These are phyloP conservation scores for Colletotrichum lindemuthianum DNA, from an alignment of 2,329 filamentous ascomycete genomes.

Conservation along the genomic window DNA sequence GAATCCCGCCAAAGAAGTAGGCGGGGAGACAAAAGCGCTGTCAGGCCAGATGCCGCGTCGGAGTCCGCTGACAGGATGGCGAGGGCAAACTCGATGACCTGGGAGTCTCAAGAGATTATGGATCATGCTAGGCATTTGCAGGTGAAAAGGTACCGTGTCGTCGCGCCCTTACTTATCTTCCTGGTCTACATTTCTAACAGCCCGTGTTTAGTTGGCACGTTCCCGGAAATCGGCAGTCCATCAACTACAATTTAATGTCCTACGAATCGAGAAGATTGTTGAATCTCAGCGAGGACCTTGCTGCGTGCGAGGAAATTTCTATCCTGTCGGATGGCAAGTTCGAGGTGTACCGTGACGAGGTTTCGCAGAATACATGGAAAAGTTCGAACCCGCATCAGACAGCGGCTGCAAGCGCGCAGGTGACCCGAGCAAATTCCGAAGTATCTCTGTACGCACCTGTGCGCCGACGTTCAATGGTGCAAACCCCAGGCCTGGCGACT, in stretches of 20 bases:
- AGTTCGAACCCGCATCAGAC: conserved; percentile 46
- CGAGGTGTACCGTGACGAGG: conserved; percentile 41
- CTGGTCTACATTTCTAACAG: conserved; percentile 12
- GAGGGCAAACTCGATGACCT: conserved; percentile 37
- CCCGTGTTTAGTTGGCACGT: conserved; percentile 44
- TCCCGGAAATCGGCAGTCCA: conserved; percentile 49
- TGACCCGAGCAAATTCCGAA: conserved; percentile 58
- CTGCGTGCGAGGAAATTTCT: conserved; percentile 44
- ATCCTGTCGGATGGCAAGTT: conserved; percentile 48
- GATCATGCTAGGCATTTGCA: conserved; percentile 36
- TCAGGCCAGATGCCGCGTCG: conserved; percentile 3
- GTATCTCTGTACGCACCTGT: conserved; percentile 58
- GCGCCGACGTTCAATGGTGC: conserved; percentile 58
- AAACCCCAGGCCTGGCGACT: conserved; percentile 62
- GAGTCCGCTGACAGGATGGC: conserved; percentile 32
- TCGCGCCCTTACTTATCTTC: background rate
- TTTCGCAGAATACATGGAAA: conserved; percentile 49
- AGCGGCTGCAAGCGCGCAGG: conserved; percentile 38
- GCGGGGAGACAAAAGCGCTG: conserved; percentile 11
- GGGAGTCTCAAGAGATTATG: conserved; percentile 34
- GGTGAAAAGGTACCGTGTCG: conserved; percentile 28
- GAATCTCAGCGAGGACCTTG: conserved; percentile 49
- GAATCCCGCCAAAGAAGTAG: conserved; percentile 18
- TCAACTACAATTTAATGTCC: conserved; percentile 55
- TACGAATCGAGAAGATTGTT: conserved; percentile 58